Evolutionary conservation across 2,329 filamentous ascomycete species (phyloP).

Genomic region (Shiraia bambusicola): DNA sequence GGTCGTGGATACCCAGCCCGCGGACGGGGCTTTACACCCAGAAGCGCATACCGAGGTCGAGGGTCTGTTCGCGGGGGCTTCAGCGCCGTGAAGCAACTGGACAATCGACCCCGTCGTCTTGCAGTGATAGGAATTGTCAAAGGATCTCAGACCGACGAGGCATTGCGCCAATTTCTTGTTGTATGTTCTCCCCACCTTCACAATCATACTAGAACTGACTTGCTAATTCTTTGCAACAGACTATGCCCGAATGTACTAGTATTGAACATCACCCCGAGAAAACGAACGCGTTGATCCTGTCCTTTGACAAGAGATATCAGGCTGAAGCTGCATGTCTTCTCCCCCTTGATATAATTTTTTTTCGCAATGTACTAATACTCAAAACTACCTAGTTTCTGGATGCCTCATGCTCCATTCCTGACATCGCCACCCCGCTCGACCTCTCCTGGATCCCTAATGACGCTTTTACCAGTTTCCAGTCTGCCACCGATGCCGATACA

Average conservation of each 20-base stretch:
- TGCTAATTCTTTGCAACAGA: constrained; percentile 23
- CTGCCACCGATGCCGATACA: constrained; percentile 1
- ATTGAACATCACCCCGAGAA: constrained; percentile 44
- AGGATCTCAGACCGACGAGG: constrained; percentile 64
- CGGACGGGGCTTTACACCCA: constrained; percentile 43
- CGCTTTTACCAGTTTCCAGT: constrained; percentile 16
- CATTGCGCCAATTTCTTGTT: constrained; percentile 69
- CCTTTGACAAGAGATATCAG: constrained; percentile 54
- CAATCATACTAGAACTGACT: neutral
- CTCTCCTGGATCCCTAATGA: constrained; percentile 61
- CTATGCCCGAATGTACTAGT: constrained; percentile 40
- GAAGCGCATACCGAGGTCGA: constrained; percentile 49
- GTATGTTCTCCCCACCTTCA: constrained; percentile 19
- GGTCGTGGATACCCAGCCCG: constrained; percentile 30
- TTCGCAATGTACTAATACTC: no score
- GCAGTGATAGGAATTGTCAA: constrained; percentile 65
- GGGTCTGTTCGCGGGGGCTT: constrained; percentile 36
- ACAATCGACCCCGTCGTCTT: constrained; percentile 73
- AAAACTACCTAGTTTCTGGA: constrained; percentile 58
- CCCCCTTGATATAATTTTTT: no score
- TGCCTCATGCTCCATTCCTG: constrained; percentile 60
- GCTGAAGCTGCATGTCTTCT: constrained; percentile 59
- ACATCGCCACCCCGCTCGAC: constrained; percentile 62
- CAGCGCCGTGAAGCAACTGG: constrained; percentile 63
- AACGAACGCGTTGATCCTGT: constrained; percentile 43